These are phyloP conservation scores for Eucalyptus melliodora DNA, from an alignment of 345 rosid species.

Conservation along the genomic window DNA sequence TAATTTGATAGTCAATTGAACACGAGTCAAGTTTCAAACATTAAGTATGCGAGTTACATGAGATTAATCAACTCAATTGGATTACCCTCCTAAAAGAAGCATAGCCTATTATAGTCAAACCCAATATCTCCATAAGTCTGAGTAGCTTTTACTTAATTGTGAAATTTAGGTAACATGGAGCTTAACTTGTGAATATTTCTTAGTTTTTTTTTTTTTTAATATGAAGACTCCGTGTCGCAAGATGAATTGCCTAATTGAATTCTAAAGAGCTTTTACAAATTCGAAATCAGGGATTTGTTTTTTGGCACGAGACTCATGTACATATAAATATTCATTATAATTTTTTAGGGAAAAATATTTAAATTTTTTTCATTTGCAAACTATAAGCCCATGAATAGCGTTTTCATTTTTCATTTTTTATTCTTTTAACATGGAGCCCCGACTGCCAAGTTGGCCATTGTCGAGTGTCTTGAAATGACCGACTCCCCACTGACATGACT, in stretches of 20 bases:
- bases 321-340: too few species aligned
- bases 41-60: fast-evolving
- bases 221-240: not conserved
- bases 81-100: not conserved
- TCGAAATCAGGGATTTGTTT: not conserved
- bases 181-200: not conserved
- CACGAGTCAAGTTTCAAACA: not conserved
- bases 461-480: too few species aligned
- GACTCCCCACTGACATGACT: not conserved
- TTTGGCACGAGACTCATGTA: not conserved
- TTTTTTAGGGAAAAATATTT: too few species aligned
- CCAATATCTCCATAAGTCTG: not conserved
- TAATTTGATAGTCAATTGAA: not conserved
- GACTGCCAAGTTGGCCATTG: not conserved
- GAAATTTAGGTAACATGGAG: not conserved
- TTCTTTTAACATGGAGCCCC: not conserved
- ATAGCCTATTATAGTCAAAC: not conserved
- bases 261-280: too few species aligned
- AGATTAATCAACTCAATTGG: not conserved
- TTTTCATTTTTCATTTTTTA: too few species aligned
- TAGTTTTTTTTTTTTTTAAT: too few species aligned
- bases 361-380: not conserved
- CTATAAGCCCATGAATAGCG: not conserved
- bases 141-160: not conserved
- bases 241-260: too few species aligned